Conservation (phyloP, 306 rosid genomes). For the Inga laurina region DNA sequence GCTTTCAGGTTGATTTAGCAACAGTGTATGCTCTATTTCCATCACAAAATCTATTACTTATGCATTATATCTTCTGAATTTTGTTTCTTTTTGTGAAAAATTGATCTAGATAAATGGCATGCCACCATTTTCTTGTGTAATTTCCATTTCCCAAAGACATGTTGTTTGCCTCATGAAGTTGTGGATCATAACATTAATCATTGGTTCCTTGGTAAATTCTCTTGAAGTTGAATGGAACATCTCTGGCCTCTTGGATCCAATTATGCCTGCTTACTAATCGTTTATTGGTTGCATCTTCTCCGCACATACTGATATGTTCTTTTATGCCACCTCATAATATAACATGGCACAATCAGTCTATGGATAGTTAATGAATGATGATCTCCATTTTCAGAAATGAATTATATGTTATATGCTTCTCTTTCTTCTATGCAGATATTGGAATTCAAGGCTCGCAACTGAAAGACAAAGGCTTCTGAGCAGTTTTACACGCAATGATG, state of each 20-base stretch:
- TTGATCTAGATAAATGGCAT: background rate
- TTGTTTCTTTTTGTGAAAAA: background rate
- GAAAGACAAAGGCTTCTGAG: constrained; percentile 85
- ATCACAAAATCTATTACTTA: constrained; percentile 17
- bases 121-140: background rate
- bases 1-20: constrained; percentile 89
- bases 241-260: constrained; percentile 13
- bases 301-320: constrained; percentile 6
- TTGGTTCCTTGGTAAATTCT: constrained; percentile 2
- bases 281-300: background rate
- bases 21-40: constrained; percentile 72
- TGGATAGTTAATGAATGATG: constrained; percentile 8
- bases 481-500: constrained; percentile 69
- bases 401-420: constrained; percentile 18
- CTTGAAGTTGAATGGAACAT: constrained; percentile 16
- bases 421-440: constrained; percentile 63
- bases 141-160: background rate
- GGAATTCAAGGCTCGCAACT: constrained; percentile 93
- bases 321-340: background rate
- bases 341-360: background rate
- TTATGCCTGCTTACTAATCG: constrained; percentile 14
- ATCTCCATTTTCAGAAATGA: constrained; percentile 18
- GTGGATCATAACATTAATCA: background rate
- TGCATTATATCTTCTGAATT: background rate
- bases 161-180: background rate